Conservation (phyloP, 192 early-diverging fungal species). For the Spizellomyces sp. region DNA sequence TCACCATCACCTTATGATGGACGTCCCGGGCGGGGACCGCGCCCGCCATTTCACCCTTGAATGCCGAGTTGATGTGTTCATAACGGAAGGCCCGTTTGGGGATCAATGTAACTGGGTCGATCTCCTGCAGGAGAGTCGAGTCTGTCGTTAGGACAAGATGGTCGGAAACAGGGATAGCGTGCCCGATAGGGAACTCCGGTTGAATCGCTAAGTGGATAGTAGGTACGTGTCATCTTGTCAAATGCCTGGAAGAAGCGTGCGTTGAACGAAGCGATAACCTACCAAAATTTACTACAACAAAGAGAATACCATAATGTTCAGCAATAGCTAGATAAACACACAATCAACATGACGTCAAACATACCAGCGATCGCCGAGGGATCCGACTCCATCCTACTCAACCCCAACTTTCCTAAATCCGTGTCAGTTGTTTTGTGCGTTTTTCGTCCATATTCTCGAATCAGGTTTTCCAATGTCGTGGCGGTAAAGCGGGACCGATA, state of each 20-base stretch:
- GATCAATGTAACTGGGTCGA: constrained; percentile 36
- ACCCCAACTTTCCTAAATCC: constrained; percentile 11
- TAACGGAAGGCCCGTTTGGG: constrained; percentile 30
- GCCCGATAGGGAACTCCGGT: constrained; percentile 32
- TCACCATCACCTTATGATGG: constrained; percentile 2
- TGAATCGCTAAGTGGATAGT: constrained; percentile 15
- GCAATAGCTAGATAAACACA: background rate
- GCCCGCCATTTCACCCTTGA: constrained; percentile 13
- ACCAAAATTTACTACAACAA: constrained; percentile 9
- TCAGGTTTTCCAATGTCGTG: constrained; percentile 9
- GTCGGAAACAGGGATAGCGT: background rate
- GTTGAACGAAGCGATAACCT: background rate
- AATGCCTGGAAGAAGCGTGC: too few relatives aligned
- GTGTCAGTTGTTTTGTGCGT: background rate
- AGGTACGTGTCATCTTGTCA: too few relatives aligned
- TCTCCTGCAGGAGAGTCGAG: constrained; percentile 30
- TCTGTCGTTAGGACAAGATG: constrained; percentile 17
- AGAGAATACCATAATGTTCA: background rate
- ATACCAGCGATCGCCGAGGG: constrained; percentile 21
- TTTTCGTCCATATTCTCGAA: constrained; percentile 17
- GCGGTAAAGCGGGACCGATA: constrained; percentile 34
- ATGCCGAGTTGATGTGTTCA: constrained; percentile 29
- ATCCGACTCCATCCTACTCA: constrained; percentile 18
- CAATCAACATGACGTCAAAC: background rate
- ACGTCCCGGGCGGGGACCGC: constrained; percentile 6